phyloP scores from a whole-genome alignment of 345 rosid genomes.

The Jatropha curcas region DNA sequence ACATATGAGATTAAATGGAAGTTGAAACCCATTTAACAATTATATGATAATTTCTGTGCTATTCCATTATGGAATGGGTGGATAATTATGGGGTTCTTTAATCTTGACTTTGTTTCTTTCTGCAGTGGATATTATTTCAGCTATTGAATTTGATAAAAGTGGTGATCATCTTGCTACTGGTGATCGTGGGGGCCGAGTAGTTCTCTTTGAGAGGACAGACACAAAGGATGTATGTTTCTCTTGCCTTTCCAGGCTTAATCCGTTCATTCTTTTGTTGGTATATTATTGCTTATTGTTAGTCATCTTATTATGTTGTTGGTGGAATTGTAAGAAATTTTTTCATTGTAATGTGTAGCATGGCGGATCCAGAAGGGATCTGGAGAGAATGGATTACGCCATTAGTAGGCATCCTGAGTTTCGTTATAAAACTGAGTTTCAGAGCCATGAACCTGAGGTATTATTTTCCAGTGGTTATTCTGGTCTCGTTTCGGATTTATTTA shows the following conservation, averaged over 20 bases:
- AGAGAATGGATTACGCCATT: slow-evolving; percentile 60
- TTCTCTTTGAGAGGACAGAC: slow-evolving; percentile 96
- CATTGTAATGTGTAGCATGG: slow-evolving; percentile 55
- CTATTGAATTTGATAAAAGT: slow-evolving; percentile 94
- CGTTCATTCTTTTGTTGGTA: not conserved
- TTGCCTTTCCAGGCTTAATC: slow-evolving; percentile 17
- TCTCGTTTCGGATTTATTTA: slow-evolving; percentile 14
- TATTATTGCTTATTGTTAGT: not conserved
- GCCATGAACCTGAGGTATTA: slow-evolving; percentile 99
- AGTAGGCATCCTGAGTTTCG: slow-evolving; percentile 96
- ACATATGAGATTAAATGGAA: not conserved
- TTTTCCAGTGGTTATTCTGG: slow-evolving; percentile 12
- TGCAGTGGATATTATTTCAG: slow-evolving; percentile 98
- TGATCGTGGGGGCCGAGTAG: slow-evolving; percentile 99
- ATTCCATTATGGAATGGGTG: not conserved
- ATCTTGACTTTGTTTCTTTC: slow-evolving; percentile 25
- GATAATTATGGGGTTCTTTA: slow-evolving; percentile 14
- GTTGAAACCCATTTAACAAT: not conserved
- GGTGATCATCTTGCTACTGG: slow-evolving; percentile 99
- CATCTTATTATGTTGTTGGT: not conserved
- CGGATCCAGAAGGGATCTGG: slow-evolving; percentile 77
- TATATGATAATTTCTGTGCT: not conserved
- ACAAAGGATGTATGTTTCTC: slow-evolving; percentile 60
- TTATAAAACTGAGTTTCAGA: slow-evolving; percentile 98
- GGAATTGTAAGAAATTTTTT: slow-evolving; percentile 11